These are phyloP conservation scores for Aspergillus arachidicola DNA, from an alignment of 2,329 filamentous ascomycete species.

Conservation along the genomic window DNA sequence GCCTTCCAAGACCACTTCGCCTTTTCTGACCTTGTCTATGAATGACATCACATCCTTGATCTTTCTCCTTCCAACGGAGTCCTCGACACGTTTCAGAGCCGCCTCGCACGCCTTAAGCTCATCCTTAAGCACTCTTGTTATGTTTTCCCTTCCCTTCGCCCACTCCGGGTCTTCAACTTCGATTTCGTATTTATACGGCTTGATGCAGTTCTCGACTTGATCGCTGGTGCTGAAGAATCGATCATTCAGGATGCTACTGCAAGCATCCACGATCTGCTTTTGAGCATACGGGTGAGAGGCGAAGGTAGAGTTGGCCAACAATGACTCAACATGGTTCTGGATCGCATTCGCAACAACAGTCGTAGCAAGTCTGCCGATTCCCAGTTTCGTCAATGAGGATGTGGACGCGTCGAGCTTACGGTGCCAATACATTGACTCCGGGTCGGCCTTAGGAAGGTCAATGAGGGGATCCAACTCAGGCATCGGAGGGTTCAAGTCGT, in stretches of 20 bases:
- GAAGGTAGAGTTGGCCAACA: slow-evolving; percentile 82
- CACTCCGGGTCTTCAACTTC: slow-evolving; percentile 92
- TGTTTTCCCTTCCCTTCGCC: slow-evolving; percentile 80
- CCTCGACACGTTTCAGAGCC: slow-evolving; percentile 75
- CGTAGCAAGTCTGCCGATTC: slow-evolving; percentile 88
- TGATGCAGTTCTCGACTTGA: slow-evolving; percentile 98
- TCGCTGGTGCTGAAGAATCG: slow-evolving; percentile 96
- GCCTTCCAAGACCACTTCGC: slow-evolving; percentile 81
- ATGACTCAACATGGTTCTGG: slow-evolving; percentile 76
- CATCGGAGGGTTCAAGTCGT: slow-evolving; percentile 70
- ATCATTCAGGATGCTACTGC: slow-evolving; percentile 86
- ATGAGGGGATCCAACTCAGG: slow-evolving; percentile 72
- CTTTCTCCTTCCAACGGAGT: slow-evolving; percentile 76
- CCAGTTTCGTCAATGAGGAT: slow-evolving; percentile 87
- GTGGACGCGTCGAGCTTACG: slow-evolving; percentile 91
- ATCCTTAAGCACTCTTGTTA: slow-evolving; percentile 76
- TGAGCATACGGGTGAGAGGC: slow-evolving; percentile 87
- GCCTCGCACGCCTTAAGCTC: slow-evolving; percentile 83
- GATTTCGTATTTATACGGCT: slow-evolving; percentile 97
- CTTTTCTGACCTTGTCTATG: slow-evolving; percentile 85
- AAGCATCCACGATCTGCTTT: slow-evolving; percentile 89
- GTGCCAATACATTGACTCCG: slow-evolving; percentile 87
- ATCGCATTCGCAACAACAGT: slow-evolving; percentile 88
- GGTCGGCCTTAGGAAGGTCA: slow-evolving; percentile 81
- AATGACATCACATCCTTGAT: slow-evolving; percentile 87